Evolutionary conservation across 2,329 filamentous ascomycete species (phyloP).

Genomic region (Arthroderma uncinatum): DNA sequence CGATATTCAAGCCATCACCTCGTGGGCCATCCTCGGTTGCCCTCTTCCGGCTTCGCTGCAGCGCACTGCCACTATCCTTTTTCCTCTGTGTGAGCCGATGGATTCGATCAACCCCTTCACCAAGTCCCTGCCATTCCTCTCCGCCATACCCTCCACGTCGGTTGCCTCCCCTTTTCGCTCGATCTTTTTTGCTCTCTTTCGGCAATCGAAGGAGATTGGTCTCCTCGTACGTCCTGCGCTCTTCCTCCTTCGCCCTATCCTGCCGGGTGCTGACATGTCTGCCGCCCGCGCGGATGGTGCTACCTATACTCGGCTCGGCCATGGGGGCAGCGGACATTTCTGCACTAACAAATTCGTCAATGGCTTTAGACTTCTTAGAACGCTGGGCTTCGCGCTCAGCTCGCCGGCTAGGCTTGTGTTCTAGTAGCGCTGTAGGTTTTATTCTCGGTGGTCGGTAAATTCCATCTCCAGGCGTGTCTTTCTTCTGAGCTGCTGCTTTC

Average conservation of each 20-base stretch:
- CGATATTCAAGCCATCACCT: constrained; percentile 53
- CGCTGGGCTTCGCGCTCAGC: constrained; percentile 52
- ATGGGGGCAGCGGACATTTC: constrained; percentile 74
- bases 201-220: constrained; percentile 81
- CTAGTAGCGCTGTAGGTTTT: constrained; percentile 71
- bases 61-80: constrained; percentile 43
- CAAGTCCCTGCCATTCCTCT: constrained; percentile 82
- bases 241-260: constrained; percentile 65
- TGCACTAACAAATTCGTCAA: constrained; percentile 82
- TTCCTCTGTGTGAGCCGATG: constrained; percentile 67
- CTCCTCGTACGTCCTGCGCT: constrained; percentile 81
- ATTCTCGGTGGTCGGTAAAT: constrained; percentile 85
- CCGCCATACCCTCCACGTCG: constrained; percentile 61
- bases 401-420: constrained; percentile 40
- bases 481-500: constrained; percentile 17
- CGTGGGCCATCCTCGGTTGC: constrained; percentile 57
- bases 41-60: constrained; percentile 82
- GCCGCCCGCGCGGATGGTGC: constrained; percentile 69
- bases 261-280: constrained; percentile 65
- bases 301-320: constrained; percentile 82
- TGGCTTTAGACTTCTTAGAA: constrained; percentile 63
- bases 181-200: constrained; percentile 77
- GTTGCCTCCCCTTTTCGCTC: constrained; percentile 47
- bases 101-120: constrained; percentile 77
- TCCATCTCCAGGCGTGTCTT: constrained; percentile 43